A percentile compares a stretch with the other conserved stretches of the same genome.
Conservation (phyloP, 495 filamentous ascomycete genomes). For the Aspergillus sclerotiicarbonarius region DNA sequence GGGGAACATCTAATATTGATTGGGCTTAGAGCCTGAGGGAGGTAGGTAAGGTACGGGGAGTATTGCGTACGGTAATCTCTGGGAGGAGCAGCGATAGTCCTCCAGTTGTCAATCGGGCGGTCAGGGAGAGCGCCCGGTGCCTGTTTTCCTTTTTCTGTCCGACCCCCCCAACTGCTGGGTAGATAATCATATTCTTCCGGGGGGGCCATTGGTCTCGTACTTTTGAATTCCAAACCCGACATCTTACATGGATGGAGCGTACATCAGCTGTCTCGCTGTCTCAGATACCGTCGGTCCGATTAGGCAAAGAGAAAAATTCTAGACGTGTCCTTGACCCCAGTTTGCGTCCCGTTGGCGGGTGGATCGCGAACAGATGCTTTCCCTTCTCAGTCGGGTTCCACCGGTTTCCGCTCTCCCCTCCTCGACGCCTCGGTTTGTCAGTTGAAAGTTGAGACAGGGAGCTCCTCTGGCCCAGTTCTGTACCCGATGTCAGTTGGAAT, state of each 20-base stretch:
- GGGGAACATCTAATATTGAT: too few species aligned
- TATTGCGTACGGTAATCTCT: background rate
- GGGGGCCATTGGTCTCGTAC: background rate
- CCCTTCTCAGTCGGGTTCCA: background rate
- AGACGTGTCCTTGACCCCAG: conserved; percentile 13
- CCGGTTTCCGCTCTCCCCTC: background rate
- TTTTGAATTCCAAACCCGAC: background rate
- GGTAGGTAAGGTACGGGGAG: background rate
- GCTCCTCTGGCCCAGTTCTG: too few species aligned
- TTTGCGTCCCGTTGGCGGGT: background rate
- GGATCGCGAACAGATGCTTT: conserved; percentile 2
- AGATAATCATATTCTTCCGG: background rate
- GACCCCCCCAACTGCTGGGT: background rate
- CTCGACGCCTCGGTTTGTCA: too few species aligned
- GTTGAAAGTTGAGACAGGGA: too few species aligned
- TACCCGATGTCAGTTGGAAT: too few species aligned
- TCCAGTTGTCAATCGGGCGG: conserved; percentile 11
- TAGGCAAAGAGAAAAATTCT: conserved; percentile 17
- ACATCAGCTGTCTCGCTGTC: conserved; percentile 21
- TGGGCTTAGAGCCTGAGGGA: background rate
- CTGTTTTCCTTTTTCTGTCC: background rate
- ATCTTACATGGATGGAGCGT: background rate
- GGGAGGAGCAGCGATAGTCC: background rate
- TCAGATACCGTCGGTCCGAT: conserved; percentile 12
- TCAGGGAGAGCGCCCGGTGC: background rate